Conservation (phyloP, 164 flowering plant species). For the Chimonanthus praecox region DNA sequence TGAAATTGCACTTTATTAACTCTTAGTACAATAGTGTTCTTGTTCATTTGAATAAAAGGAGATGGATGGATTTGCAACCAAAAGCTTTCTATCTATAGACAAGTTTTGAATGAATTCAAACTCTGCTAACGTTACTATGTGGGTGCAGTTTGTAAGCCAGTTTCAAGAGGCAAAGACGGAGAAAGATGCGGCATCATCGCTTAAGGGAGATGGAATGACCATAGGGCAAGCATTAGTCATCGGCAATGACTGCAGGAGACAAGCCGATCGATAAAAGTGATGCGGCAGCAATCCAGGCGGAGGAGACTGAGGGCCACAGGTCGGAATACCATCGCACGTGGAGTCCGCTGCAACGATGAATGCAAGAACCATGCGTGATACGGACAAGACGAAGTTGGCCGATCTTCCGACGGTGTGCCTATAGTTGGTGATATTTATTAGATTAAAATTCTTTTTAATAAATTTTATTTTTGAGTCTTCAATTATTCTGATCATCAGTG, state of each 20-base stretch:
- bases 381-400: slow-evolving; percentile 42
- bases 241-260: slow-evolving; percentile 48
- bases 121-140: too few species aligned
- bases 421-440: neutral
- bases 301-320: slow-evolving; percentile 62
- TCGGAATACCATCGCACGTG: slow-evolving; percentile 30
- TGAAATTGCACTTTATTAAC: too few species aligned
- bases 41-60: too few species aligned
- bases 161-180: too few species aligned
- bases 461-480: neutral
- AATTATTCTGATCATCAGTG: neutral
- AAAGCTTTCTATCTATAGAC: too few species aligned
- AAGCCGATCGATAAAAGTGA: slow-evolving; percentile 56
- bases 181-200: neutral
- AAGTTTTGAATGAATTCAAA: too few species aligned
- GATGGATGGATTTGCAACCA: too few species aligned
- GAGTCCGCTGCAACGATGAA: slow-evolving; percentile 52
- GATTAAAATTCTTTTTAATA: neutral
- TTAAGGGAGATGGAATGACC: slow-evolving; percentile 24
- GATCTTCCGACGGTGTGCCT: slow-evolving; percentile 40
- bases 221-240: slow-evolving; percentile 68
- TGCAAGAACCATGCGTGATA: slow-evolving; percentile 19
- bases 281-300: slow-evolving; percentile 65
- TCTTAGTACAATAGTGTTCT: too few species aligned
- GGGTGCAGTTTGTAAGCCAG: too few species aligned